A percentile compares a stretch with the other conserved stretches of the same genome.
Conservation (phyloP, 2,329 filamentous ascomycete species). For the Xylariaceae sp. region DNA sequence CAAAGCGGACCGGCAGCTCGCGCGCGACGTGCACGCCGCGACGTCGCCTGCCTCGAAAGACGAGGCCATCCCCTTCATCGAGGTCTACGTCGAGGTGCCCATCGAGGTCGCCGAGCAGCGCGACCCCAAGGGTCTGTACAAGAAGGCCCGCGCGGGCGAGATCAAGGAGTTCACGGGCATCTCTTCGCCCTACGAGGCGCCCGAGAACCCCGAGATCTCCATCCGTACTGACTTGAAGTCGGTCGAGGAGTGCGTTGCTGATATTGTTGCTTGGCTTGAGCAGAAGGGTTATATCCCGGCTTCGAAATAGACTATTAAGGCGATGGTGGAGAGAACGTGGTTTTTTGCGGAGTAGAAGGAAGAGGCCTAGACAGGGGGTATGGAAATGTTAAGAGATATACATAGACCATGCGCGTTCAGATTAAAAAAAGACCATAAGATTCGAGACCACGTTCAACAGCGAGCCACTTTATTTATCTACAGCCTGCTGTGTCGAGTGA, state of each 20-base stretch:
- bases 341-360: too few species aligned
- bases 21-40: constrained; percentile 72
- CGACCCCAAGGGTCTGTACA: constrained; percentile 96
- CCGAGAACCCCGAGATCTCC: constrained; percentile 78
- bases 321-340: too few species aligned
- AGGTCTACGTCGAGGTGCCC: constrained; percentile 89
- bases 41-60: constrained; percentile 50
- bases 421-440: too few species aligned
- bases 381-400: too few species aligned
- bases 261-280: constrained; percentile 78
- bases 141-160: constrained; percentile 88
- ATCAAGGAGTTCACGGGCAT: constrained; percentile 98
- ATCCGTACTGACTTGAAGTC: constrained; percentile 77
- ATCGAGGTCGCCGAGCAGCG: constrained; percentile 90
- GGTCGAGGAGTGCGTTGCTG: constrained; percentile 82
- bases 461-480: too few species aligned
- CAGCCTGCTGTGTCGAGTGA: too few species aligned
- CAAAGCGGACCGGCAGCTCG: constrained; percentile 76
- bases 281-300: constrained; percentile 56
- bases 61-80: constrained; percentile 75
- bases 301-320: constrained; percentile 3
- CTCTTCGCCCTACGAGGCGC: constrained; percentile 90
- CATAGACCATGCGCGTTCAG: too few species aligned
- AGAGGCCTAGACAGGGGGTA: neutral
- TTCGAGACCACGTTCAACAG: too few species aligned